Base-by-base conservation (phyloP, 2,329 filamentous ascomycete species). In the Rutstroemia sp. region DNA sequence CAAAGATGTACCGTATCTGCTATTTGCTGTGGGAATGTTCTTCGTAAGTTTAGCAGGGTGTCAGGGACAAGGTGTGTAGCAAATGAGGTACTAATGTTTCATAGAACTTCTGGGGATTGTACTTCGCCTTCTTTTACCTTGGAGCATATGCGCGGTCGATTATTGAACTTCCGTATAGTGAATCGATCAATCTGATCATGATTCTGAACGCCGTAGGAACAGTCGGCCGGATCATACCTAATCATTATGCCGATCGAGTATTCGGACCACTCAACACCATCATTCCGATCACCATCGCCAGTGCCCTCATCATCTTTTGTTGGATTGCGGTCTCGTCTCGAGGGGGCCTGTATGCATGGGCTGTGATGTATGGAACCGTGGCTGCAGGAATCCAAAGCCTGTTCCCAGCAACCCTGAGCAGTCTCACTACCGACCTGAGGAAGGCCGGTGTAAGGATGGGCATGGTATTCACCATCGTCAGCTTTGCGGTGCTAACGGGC, bases 361-460 rank as follows among this genome's bases (percentile, higher is more conserved):
- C 77, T 0, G 68, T 72, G 0, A 64, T 79, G 44, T 83, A 80
- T 61, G 80, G 81, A 1, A 66, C 82, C 4, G 70, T 72, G 2
- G 75, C 71, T 1, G 77, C 76, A 0, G 76, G 72, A 0, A 74
- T 81, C 6, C 78, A 81, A 63, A 72, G 72, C 0, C 66, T 83
- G 2, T 81, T 81, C 59, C 79, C 79, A 0, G 76, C 76, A 0
- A 76, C 75, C 0, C 57, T 81, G 27, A 74, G 72, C 41, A 77
- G 74, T 50, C 66, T 83, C 57, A 80, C 77, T 0, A 73, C 73
- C 0, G 77, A 82, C 63, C 57, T 80, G 57, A 74, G 74, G 59
- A 81, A 79, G 66, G 71, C 72, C 5, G 80, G 80, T 0, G 75
- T 78, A n/a, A 70, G 79, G n/a, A 78, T 81, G 69, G 79, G 80